phyloP scores from a whole-genome alignment of 192 early-diverging fungal species.

The Backusella australiensis region DNA sequence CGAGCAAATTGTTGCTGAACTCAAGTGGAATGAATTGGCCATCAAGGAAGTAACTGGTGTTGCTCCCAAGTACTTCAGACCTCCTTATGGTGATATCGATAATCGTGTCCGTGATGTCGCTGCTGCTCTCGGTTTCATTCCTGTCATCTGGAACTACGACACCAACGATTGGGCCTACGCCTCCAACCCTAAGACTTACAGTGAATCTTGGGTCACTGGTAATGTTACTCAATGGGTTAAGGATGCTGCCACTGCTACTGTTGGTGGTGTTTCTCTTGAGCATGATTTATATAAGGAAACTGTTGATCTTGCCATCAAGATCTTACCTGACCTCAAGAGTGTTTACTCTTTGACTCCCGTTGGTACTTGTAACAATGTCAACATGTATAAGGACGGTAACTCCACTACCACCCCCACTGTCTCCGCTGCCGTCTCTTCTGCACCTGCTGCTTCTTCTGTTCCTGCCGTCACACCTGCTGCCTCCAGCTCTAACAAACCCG shows the following conservation, averaged over 20 bases:
- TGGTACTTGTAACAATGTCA: conserved; percentile 31
- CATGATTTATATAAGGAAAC: conserved; percentile 47
- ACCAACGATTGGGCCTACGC: conserved; percentile 49
- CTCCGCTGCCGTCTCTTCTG: not conserved
- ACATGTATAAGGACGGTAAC: conserved; percentile 40
- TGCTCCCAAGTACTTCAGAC: conserved; percentile 58
- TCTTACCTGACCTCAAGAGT: conserved; percentile 33
- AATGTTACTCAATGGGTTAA: conserved; percentile 33
- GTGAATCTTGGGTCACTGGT: conserved; percentile 14
- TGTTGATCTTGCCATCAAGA: conserved; percentile 38
- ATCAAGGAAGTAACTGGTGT: conserved; percentile 52
- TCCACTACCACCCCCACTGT: not conserved
- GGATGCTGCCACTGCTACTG: conserved; percentile 27
- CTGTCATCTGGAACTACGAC: conserved; percentile 52
- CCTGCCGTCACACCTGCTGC: not conserved
- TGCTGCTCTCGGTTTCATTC: conserved; percentile 46
- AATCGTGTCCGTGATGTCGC: conserved; percentile 57
- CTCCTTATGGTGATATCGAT: conserved; percentile 69
- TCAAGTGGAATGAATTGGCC: conserved; percentile 52
- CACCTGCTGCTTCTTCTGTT: not conserved
- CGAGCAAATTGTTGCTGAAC: conserved; percentile 62
- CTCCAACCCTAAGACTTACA: not conserved
- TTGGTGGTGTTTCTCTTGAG: conserved; percentile 50
- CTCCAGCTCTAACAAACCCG: not conserved
- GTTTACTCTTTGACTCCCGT: conserved; percentile 36